Conservation (phyloP, 2,329 filamentous ascomycete species). For the Apiospora rasikravindrae region DNA sequence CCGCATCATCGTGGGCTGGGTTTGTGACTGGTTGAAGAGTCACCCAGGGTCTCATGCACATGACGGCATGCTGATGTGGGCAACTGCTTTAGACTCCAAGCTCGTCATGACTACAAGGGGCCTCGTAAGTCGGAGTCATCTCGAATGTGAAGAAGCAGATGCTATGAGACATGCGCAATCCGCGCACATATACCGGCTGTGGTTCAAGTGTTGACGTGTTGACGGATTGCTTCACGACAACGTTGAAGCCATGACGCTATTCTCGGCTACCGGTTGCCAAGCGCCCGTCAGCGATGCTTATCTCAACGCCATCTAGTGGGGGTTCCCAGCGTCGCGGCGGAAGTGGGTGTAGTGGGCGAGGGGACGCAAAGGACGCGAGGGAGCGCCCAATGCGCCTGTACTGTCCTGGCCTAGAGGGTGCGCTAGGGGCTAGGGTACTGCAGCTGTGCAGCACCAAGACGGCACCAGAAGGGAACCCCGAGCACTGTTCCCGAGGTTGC, state of each 20-base stretch:
- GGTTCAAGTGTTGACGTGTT: not conserved
- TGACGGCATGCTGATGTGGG: not conserved
- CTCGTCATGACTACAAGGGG: not conserved
- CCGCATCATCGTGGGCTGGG: not conserved
- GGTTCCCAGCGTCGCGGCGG: not conserved
- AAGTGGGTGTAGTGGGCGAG: not conserved
- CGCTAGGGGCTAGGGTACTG: slow-evolving; percentile 1
- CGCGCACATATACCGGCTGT: not conserved
- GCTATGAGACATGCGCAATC: not conserved
- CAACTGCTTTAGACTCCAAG: not conserved
- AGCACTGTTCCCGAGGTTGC: not conserved
- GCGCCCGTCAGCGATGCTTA: slow-evolving; percentile 7
- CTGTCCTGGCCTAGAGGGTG: not conserved
- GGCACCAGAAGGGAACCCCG: not conserved
- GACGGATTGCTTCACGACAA: not conserved
- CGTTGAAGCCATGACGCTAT: not conserved
- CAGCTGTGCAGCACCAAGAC: not conserved
- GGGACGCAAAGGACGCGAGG: not conserved
- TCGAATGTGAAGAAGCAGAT: too few species aligned
- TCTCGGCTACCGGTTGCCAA: slow-evolving; percentile 3
- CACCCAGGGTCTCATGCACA: not conserved
- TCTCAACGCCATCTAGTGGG: slow-evolving; percentile 13
- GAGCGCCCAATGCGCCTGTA: not conserved
- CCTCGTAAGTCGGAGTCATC: not conserved
- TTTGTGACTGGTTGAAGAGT: not conserved